These are phyloP conservation scores for Beauveria medogensis DNA, from an alignment of 2,329 filamentous ascomycete genomes.

Conservation along the genomic window DNA sequence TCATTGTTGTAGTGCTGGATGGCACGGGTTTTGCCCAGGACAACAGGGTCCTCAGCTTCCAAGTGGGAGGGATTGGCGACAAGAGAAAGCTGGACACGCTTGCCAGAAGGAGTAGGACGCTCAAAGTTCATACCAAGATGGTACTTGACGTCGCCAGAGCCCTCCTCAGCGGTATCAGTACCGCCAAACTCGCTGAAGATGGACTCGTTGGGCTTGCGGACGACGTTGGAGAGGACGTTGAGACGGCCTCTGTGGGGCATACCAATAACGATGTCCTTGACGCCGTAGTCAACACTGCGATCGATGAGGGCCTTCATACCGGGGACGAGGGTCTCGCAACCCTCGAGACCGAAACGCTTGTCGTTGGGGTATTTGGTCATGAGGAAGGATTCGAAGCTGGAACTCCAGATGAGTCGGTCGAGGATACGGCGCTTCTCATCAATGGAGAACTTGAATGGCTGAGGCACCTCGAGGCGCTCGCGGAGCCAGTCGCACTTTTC, in stretches of 20 bases:
- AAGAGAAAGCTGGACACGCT: slow-evolving; percentile 97
- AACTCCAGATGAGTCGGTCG: slow-evolving; percentile 96
- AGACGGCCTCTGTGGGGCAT: slow-evolving; percentile 99
- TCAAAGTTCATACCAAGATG: slow-evolving; percentile 99
- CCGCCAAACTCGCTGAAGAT: slow-evolving; percentile 99
- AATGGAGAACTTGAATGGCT: slow-evolving; percentile 93
- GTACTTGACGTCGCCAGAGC: slow-evolving; percentile 98
- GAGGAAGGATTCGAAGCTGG: slow-evolving; percentile 91
- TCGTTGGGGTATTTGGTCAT: slow-evolving; percentile 98
- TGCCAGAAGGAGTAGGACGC: slow-evolving; percentile 92
- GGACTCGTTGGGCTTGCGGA: slow-evolving; percentile 97
- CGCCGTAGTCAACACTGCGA: slow-evolving; percentile 93
- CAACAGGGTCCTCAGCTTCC: slow-evolving; percentile 95
- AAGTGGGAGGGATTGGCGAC: slow-evolving; percentile 98
- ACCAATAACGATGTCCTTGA: slow-evolving; percentile 98
- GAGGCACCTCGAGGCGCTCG: slow-evolving; percentile 86
- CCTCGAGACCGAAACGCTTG: slow-evolving; percentile 97
- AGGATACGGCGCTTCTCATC: slow-evolving; percentile 98
- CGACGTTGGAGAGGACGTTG: slow-evolving; percentile 96
- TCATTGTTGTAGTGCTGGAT: slow-evolving; percentile 99
- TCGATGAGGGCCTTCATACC: slow-evolving; percentile 99
- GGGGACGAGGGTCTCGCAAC: slow-evolving; percentile 91
- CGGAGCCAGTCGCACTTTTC: slow-evolving; percentile 98
- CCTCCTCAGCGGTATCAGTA: slow-evolving; percentile 78
- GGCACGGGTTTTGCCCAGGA: slow-evolving; percentile 92